phyloP scores from a whole-genome alignment of 2,329 filamentous ascomycete genomes.

The Xylaria arbuscula region DNA sequence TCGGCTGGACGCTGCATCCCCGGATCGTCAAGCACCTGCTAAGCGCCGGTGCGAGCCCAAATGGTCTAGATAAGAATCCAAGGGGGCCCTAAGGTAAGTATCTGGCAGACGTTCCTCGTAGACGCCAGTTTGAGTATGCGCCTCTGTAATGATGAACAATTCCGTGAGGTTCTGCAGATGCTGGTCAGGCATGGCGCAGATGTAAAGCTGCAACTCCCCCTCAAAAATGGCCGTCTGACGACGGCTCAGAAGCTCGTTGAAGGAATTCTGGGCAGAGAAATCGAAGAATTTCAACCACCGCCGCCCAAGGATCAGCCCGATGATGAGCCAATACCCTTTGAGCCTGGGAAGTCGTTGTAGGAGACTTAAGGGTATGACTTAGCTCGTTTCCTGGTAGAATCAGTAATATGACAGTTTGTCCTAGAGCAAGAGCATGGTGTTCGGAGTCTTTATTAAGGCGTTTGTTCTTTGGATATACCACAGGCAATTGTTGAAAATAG shows the following conservation, averaged over 20 bases:
- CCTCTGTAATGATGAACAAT: not conserved
- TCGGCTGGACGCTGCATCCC: conserved; percentile 10
- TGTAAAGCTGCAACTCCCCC: not conserved
- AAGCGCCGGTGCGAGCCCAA: not conserved
- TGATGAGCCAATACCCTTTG: not conserved
- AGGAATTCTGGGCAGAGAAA: not conserved
- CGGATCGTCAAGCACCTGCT: conserved; percentile 13
- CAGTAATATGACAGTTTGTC: not conserved
- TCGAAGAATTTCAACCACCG: too few species aligned
- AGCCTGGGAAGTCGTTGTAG: too few species aligned
- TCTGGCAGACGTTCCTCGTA: conserved; percentile 5
- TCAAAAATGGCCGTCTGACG: not conserved
- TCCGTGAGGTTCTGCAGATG: conserved; percentile 11
- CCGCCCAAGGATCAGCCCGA: not conserved
- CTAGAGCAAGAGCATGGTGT: not conserved
- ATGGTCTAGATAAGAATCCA: not conserved
- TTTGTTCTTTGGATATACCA: not conserved
- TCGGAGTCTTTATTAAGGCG: not conserved
- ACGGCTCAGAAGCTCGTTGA: not conserved
- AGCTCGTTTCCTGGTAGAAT: not conserved
- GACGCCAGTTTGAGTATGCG: not conserved
- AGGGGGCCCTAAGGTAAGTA: not conserved
- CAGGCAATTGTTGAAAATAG: too few species aligned
- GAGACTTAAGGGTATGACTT: not conserved
- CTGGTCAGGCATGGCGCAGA: not conserved